Evolutionary conservation across 495 filamentous ascomycete species (phyloP), one percentile per base, ranked within the genome.

Genomic region (Penicillium roqueforti): DNA sequence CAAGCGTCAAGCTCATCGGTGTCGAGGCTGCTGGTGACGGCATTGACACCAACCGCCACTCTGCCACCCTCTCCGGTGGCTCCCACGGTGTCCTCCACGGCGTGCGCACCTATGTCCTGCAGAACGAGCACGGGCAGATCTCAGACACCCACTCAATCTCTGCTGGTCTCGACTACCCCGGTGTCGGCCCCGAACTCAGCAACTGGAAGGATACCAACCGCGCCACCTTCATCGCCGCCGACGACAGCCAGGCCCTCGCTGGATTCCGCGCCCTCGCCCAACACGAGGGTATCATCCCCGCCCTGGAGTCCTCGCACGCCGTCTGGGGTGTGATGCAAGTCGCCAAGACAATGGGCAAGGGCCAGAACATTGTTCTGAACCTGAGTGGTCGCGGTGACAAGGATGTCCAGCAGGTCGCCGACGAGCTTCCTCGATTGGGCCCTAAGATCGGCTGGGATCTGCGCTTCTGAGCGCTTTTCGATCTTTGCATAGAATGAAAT

Each of bases 21-120:
- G 92, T 98, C 5, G 93, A 98, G 76, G 93, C 93, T 13, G 93
- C 88, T n/a, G 93, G 93, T 34, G 93, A 97, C 55, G 93, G 93
- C 51, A 53, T 97, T n/a, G 84, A 96, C 58, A 97, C 93, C 2
- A 58, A 72, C 1, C 80, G 88, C n/a, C 95, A 98, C 72, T 85
- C 84, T 47, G 93, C 93, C 0, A 98, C 95, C 0, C 78, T 98
- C 20, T 85, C 86, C 10, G 88, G 87, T 4, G 93, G 93, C 20
- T 81, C 81, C 40, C 95, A 95, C 73, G 93, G 93, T 54, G 93
- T 98, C 11, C 75, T 98, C 7, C 93, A 98, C 69, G 93, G 93
- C 47, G 93, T 97, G 2, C 85, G 91, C 34, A 98, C 93, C 18
- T 98, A 98, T 64, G 84, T 98, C 20, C 80, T 98, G 3, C 93